Evolutionary conservation across 805 yeast genomes (phyloP), one percentile per base, ranked within the genome.

Genomic region (Deakozyma indianensis): DNA sequence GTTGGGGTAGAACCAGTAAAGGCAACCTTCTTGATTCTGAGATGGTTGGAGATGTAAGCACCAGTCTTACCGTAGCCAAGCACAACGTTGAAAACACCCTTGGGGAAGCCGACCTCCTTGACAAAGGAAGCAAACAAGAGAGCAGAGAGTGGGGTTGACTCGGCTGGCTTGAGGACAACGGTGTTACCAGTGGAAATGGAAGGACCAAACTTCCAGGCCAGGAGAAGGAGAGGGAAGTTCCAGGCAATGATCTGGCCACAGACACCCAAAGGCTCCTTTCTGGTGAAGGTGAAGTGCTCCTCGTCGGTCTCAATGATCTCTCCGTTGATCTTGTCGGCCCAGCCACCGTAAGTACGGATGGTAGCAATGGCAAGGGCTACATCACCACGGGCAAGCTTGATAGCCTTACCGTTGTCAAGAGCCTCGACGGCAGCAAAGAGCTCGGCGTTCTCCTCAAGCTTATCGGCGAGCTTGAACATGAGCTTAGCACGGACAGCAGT

Each of bases 1-100:
- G 87, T 80, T 41, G 80, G 84, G 42, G 95, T 86, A 32, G 95
- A 86, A 51, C 96, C 96, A 47, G 96, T 87, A 68, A 87, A 87
- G 5, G 96, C 94, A 59, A 88, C 72, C 72, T 88, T 87, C 66
- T 81, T 80, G 57, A 87, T 78, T 43, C 69, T 77, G 48, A 66
- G 59, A 62, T 82, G 92, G 9, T 64, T 50, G 2, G 86, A 77
- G 52, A 84, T 62, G 14, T 56, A 54, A 45, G 95, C 95, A 3
- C 84, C 83, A 46, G 66, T 72, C 41, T 71, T 62, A 45, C 94
- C 94, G 52, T 64, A 71, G 1, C 85, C 95, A 43, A 80, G 72
- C 47, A 83, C 61, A 42, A 84, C 74, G 64, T 82, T 83, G 51
- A 81, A 72, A 24, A 78, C 83, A 50, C 88, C 90, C 5, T 83